phyloP scores from a whole-genome alignment of 441 rosid species.

The Geranium incanum region DNA sequence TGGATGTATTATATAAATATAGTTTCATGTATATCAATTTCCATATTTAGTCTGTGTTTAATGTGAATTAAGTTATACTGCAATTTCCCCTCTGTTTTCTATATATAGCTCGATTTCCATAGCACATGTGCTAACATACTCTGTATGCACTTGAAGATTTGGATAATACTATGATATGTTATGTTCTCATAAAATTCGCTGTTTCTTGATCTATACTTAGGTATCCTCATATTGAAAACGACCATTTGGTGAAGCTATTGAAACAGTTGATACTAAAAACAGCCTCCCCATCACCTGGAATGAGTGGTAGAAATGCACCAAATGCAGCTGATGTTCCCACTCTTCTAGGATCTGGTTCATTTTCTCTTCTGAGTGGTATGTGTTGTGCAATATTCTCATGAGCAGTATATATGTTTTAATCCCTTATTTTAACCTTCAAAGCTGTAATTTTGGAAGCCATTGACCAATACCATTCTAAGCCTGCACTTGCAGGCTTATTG shows the following conservation, averaged over 20 bases:
- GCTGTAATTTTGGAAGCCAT: background rate
- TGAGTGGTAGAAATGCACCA: constrained; percentile 41
- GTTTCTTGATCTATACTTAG: constrained; percentile 34
- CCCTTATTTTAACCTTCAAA: background rate
- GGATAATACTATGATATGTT: constrained; percentile 10
- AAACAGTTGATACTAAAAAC: constrained; percentile 65
- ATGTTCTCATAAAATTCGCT: constrained; percentile 3
- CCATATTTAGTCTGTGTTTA: background rate
- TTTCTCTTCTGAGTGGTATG: constrained; percentile 89
- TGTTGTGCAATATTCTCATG: constrained; percentile 24
- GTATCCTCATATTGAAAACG: constrained; percentile 76
- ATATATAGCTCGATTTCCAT: background rate
- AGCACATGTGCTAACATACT: background rate
- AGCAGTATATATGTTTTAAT: background rate
- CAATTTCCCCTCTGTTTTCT: background rate
- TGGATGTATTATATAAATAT: background rate
- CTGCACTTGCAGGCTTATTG: background rate
- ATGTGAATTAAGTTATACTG: background rate
- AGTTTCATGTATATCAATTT: background rate
- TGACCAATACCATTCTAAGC: background rate
- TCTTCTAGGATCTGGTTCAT: constrained; percentile 68
- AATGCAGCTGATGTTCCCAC: constrained; percentile 88
- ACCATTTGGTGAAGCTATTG: constrained; percentile 91
- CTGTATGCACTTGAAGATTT: background rate
- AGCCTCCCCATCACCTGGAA: constrained; percentile 41